Conservation (phyloP, 129 eudicot genomes). For the Calendula officinalis region DNA sequence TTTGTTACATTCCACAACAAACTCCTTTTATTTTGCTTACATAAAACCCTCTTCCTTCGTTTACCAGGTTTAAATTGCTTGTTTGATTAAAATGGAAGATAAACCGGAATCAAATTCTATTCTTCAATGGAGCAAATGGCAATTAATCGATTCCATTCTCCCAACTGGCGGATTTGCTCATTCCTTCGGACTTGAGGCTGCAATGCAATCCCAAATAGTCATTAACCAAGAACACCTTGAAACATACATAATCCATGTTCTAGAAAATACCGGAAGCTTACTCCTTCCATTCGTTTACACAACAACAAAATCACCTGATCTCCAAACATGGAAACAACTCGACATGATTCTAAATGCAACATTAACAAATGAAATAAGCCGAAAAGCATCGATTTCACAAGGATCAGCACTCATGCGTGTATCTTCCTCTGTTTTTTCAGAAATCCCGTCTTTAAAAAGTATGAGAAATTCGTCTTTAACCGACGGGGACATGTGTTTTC, state of each 20-base stretch:
- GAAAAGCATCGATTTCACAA: conserved; percentile 80
- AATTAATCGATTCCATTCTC: conserved; percentile 77
- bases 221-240: conserved; percentile 54
- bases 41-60: too few relatives aligned
- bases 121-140: conserved; percentile 93
- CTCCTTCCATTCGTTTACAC: conserved; percentile 81
- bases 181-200: conserved; percentile 89
- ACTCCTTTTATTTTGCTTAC: too few relatives aligned
- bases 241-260: conserved; percentile 49
- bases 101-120: conserved; percentile 21
- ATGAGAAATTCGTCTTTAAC: conserved; percentile 58
- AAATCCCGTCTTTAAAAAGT: conserved; percentile 57
- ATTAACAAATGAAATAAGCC: conserved; percentile 70
- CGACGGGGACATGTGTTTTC: conserved; percentile 44
- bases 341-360: conserved; percentile 66
- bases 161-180: conserved; percentile 98
- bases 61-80: too few relatives aligned
- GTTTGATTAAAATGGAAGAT: too few relatives aligned
- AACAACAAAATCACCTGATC: conserved; percentile 46
- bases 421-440: conserved; percentile 67
- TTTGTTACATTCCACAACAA: too few relatives aligned
- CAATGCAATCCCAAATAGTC: conserved; percentile 68
- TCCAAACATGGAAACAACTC: conserved; percentile 61
- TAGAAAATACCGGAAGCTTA: conserved; percentile 86
- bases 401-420: conserved; percentile 86